Percentiles rank a stretch among this genome's conserved stretches.
These are phyloP conservation scores for Alternaria burnsii DNA, from an alignment of 2,329 filamentous ascomycete genomes.

Conservation along the genomic window DNA sequence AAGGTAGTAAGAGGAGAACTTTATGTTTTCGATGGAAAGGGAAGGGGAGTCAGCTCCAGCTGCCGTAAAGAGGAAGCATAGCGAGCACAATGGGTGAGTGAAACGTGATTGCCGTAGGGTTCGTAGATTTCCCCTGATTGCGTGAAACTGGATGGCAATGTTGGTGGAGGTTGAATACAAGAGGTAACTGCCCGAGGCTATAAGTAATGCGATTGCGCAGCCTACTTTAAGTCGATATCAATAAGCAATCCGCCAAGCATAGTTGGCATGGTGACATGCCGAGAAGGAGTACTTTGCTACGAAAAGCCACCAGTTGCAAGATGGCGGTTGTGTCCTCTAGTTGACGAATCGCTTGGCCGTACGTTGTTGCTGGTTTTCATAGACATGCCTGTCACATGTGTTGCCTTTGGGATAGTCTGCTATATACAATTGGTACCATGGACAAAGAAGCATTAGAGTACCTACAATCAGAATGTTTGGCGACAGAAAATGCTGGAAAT, in stretches of 20 bases:
- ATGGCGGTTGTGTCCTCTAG: background rate
- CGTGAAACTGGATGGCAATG: background rate
- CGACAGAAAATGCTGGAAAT: background rate
- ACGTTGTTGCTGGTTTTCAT: background rate
- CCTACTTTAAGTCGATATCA: background rate
- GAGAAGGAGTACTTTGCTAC: background rate
- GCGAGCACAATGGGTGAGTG: background rate
- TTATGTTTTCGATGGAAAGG: background rate
- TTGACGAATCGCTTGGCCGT: background rate
- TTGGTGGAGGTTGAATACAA: background rate
- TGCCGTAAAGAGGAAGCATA: background rate
- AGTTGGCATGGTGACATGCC: background rate
- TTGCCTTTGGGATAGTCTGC: background rate
- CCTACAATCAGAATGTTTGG: background rate
- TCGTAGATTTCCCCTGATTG: background rate
- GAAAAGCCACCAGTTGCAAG: slow-evolving; percentile 3
- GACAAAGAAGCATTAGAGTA: background rate
- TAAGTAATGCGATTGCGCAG: background rate
- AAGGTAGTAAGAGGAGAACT: slow-evolving; percentile 15
- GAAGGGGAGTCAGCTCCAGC: background rate
- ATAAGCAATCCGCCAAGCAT: background rate
- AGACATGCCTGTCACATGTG: background rate
- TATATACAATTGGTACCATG: too few species aligned
- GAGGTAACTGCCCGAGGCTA: background rate
- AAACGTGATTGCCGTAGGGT: background rate